Evolutionary conservation across 495 filamentous ascomycete species (phyloP).

Genomic region (Parathielavia appendiculata): DNA sequence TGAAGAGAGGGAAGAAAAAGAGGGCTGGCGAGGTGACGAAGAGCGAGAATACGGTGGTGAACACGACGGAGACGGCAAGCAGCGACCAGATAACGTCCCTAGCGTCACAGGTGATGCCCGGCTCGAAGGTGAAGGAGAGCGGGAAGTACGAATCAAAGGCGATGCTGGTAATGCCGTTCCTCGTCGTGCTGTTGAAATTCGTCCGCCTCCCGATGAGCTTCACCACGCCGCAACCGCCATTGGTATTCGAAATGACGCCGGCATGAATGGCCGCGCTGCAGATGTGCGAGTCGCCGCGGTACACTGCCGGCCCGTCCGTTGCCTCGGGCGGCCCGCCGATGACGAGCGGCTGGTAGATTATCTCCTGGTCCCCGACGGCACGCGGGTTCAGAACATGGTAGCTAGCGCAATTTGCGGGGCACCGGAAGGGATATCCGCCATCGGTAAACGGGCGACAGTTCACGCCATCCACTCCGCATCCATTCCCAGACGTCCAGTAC

Average conservation of each 20-base stretch:
- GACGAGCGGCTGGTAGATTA: slow-evolving; percentile 65
- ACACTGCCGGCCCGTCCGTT: slow-evolving; percentile 46
- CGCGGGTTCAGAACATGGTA: slow-evolving; percentile 63
- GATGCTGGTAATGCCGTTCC: slow-evolving; percentile 22
- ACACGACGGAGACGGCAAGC: slow-evolving; percentile 63
- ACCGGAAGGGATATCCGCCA: slow-evolving; percentile 67
- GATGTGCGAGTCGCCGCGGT: slow-evolving; percentile 79
- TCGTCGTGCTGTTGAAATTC: slow-evolving; percentile 15
- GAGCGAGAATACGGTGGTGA: slow-evolving; percentile 60
- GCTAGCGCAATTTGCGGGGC: slow-evolving; percentile 68
- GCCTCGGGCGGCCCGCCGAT: slow-evolving; percentile 64
- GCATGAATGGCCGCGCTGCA: slow-evolving; percentile 78
- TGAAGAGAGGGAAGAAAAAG: slow-evolving; percentile 66
- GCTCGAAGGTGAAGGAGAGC: slow-evolving; percentile 62
- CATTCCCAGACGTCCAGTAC: slow-evolving; percentile 64
- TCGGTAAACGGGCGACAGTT: slow-evolving; percentile 75
- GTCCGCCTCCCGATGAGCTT: slow-evolving; percentile 13
- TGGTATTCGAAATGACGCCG: slow-evolving; percentile 59
- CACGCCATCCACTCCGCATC: slow-evolving; percentile 74
- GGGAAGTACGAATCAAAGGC: slow-evolving; percentile 42
- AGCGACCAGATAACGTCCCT: slow-evolving; percentile 35
- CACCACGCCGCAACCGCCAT: slow-evolving; percentile 60
- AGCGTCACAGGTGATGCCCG: slow-evolving; percentile 45
- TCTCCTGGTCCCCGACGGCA: slow-evolving; percentile 66
- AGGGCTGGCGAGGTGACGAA: slow-evolving; percentile 64